Conservation (phyloP, 139 green algal genomes). For the Chara braunii region DNA sequence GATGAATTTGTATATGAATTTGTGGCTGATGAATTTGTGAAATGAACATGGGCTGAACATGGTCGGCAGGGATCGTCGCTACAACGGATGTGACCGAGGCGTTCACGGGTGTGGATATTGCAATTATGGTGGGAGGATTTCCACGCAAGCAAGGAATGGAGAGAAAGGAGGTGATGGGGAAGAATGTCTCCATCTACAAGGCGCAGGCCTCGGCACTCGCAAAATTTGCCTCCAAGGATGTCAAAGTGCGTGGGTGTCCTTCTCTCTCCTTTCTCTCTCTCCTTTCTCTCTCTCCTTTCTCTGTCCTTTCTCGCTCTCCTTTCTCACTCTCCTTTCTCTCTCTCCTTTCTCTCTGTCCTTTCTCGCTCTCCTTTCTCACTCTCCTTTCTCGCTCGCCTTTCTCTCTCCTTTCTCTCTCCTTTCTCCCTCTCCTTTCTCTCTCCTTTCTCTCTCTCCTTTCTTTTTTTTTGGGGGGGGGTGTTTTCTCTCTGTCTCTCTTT, state of each 20-base stretch:
- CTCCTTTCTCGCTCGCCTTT: too few relatives aligned
- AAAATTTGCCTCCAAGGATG: slow-evolving; percentile 55
- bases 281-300: not conserved
- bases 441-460: too few relatives aligned
- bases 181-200: slow-evolving; percentile 88
- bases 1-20: too few relatives aligned
- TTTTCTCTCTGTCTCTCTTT: too few relatives aligned
- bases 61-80: slow-evolving; percentile 57
- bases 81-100: slow-evolving; percentile 70
- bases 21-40: too few relatives aligned
- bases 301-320: not conserved
- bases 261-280: not conserved
- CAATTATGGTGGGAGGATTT: slow-evolving; percentile 87
- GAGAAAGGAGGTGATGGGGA: slow-evolving; percentile 87
- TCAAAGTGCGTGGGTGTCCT: slow-evolving; percentile 52
- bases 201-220: slow-evolving; percentile 68
- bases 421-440: too few relatives aligned
- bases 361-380: too few relatives aligned
- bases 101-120: slow-evolving; percentile 76
- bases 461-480: too few relatives aligned
- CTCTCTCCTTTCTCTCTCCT: too few relatives aligned
- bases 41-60: too few relatives aligned
- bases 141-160: slow-evolving; percentile 82
- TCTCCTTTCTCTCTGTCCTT: too few relatives aligned
- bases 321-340: too few relatives aligned